Percentiles rank a stretch among this genome's conserved stretches.
These are phyloP conservation scores for Flagelloscypha sp. DNA, from an alignment of 768 basidiomycete genomes.

Conservation along the genomic window DNA sequence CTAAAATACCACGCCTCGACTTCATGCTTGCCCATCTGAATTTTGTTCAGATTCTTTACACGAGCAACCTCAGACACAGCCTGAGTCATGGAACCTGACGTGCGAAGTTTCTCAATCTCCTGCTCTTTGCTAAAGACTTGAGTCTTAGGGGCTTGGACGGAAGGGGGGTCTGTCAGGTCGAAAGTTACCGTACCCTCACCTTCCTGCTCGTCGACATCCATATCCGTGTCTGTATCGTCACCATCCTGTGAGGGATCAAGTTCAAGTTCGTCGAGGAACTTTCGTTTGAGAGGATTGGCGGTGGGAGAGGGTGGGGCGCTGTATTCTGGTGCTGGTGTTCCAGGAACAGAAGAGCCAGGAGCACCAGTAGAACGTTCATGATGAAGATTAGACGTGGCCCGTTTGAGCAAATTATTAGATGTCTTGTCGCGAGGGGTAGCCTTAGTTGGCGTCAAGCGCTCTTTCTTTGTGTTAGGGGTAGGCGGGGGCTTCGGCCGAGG, in stretches of 20 bases:
- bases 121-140: slow-evolving; percentile 88
- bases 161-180: slow-evolving; percentile 48
- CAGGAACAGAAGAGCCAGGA: slow-evolving; percentile 49
- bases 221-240: slow-evolving; percentile 60
- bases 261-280: slow-evolving; percentile 56
- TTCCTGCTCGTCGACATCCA: slow-evolving; percentile 58
- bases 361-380: slow-evolving; percentile 47
- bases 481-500: slow-evolving; percentile 75
- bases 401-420: slow-evolving; percentile 54
- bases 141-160: slow-evolving; percentile 40
- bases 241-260: slow-evolving; percentile 45
- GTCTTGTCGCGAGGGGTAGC: too few relatives aligned
- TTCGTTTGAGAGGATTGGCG: slow-evolving; percentile 57
- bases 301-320: slow-evolving; percentile 50
- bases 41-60: slow-evolving; percentile 94
- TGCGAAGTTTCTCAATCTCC: slow-evolving; percentile 97
- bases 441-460: slow-evolving; percentile 49
- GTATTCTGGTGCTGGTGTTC: slow-evolving; percentile 22
- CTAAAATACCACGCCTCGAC: slow-evolving; percentile 99
- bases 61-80: slow-evolving; percentile 95
- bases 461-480: slow-evolving; percentile 36
- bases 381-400: slow-evolving; percentile 61
- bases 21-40: slow-evolving; percentile 94
- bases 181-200: slow-evolving; percentile 68
- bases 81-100: slow-evolving; percentile 98